Percentiles rank a stretch among this genome's conserved stretches.
Conservation (phyloP, 2,329 filamentous ascomycete species). For the Sarocladiaceae sp. region DNA sequence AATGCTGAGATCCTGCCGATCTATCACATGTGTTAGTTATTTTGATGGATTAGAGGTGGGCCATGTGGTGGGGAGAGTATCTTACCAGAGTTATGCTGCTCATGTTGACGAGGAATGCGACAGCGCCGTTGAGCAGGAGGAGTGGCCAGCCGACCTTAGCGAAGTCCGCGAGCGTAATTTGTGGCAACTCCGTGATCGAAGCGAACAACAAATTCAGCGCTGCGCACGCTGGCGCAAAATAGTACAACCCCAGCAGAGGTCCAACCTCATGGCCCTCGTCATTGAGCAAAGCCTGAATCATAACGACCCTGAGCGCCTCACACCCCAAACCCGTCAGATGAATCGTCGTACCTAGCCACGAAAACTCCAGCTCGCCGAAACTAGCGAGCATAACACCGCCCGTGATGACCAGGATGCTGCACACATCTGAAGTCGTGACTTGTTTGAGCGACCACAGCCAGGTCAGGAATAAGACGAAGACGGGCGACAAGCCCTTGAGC, state of each 20-base stretch:
- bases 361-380: conserved; percentile 65
- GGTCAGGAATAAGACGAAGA: conserved; percentile 61
- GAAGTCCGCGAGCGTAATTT: conserved; percentile 62
- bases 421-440: conserved; percentile 38
- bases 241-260: conserved; percentile 82
- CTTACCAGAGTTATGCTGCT: conserved; percentile 82
- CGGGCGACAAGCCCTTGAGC: conserved; percentile 65
- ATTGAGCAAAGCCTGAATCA: conserved; percentile 80
- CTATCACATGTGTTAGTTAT: conserved; percentile 35
- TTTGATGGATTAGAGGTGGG: neutral
- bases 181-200: conserved; percentile 63
- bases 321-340: conserved; percentile 75
- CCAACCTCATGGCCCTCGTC: conserved; percentile 80
- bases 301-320: conserved; percentile 76
- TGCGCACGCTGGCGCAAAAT: conserved; percentile 82
- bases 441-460: conserved; percentile 54
- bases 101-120: conserved; percentile 78
- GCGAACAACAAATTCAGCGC: conserved; percentile 73
- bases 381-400: conserved; percentile 48
- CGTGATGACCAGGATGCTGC: conserved; percentile 49
- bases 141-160: conserved; percentile 60
- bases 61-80: conserved; percentile 16
- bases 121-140: conserved; percentile 68
- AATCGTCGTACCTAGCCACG: conserved; percentile 60
- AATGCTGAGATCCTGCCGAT: conserved; percentile 86